Evolutionary conservation across 1,284 basidiomycete species (phyloP).

Genomic region (Pisolithus thermaeus): DNA sequence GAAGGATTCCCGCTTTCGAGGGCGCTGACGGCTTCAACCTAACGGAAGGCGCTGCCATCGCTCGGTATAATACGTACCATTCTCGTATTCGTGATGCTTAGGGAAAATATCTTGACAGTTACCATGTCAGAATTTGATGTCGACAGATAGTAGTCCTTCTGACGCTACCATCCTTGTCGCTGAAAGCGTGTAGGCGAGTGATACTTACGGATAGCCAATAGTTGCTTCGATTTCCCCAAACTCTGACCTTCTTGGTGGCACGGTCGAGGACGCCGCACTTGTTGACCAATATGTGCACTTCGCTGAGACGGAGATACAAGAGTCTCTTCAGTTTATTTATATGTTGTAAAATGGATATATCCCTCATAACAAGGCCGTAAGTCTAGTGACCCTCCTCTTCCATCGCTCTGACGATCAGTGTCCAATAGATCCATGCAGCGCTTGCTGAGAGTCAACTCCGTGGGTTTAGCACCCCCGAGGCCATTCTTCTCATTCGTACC

Average conservation of each 20-base stretch:
- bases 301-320: constrained; percentile 51
- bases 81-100: constrained; percentile 15
- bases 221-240: constrained; percentile 70
- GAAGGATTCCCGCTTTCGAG: too few species aligned
- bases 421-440: constrained; percentile 47
- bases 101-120: constrained; percentile 34
- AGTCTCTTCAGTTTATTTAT: constrained; percentile 21
- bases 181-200: background rate
- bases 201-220: constrained; percentile 30
- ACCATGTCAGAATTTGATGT: constrained; percentile 61
- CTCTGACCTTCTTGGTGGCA: constrained; percentile 54
- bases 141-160: constrained; percentile 38
- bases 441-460: constrained; percentile 50
- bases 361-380: constrained; percentile 48
- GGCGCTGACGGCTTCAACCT: constrained; percentile 59
- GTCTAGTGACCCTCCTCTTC: constrained; percentile 26
- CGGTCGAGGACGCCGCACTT: constrained; percentile 50
- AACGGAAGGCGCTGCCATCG: constrained; percentile 77
- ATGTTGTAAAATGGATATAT: constrained; percentile 17
- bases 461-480: constrained; percentile 51
- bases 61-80: constrained; percentile 78
- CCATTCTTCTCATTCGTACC: too few species aligned
- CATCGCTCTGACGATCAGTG: background rate
- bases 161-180: constrained; percentile 18
- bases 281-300: constrained; percentile 68